Evolutionary conservation across 2,329 filamentous ascomycete genomes (phyloP).

Genomic region (Pseudocercospora crystallina): DNA sequence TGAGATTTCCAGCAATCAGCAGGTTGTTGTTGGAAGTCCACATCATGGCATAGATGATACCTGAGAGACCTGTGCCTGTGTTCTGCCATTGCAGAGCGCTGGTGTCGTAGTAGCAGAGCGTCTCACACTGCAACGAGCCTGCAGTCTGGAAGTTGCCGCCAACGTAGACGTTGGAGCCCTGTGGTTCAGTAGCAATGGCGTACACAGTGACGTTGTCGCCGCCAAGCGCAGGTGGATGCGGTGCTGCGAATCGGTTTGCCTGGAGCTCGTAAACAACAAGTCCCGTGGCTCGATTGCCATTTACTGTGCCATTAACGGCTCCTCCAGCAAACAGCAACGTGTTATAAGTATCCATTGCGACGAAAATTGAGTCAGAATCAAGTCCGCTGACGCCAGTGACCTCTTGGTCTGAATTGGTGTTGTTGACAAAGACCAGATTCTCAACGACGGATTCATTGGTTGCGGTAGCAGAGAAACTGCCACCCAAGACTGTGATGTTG

Average conservation of each 20-base stretch:
- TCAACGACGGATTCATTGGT: slow-evolving; percentile 69
- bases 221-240: slow-evolving; percentile 72
- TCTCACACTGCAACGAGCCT: slow-evolving; percentile 77
- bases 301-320: slow-evolving; percentile 68
- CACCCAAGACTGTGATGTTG: slow-evolving; percentile 85
- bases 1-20: slow-evolving; percentile 75
- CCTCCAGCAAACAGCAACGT: slow-evolving; percentile 81
- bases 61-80: slow-evolving; percentile 70
- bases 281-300: slow-evolving; percentile 64
- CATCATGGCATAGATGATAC: slow-evolving; percentile 68
- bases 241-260: slow-evolving; percentile 58
- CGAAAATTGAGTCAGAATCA: slow-evolving; percentile 70
- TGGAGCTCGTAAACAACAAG: slow-evolving; percentile 77
- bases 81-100: slow-evolving; percentile 73
- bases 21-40: slow-evolving; percentile 75
- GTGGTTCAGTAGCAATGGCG: slow-evolving; percentile 70
- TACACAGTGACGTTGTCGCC: slow-evolving; percentile 73
- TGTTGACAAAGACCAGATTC: slow-evolving; percentile 82
- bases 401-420: slow-evolving; percentile 54
- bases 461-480: slow-evolving; percentile 74
- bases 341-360: slow-evolving; percentile 66
- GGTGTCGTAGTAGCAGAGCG: slow-evolving; percentile 77
- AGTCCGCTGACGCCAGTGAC: slow-evolving; percentile 63
- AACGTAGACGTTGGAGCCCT: slow-evolving; percentile 74
- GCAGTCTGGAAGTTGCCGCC: slow-evolving; percentile 82